Percentiles rank a stretch among this genome's conserved stretches.
Evolutionary conservation across 1,284 basidiomycete genomes (phyloP).

Genomic region (Ustilago cynodontis): DNA sequence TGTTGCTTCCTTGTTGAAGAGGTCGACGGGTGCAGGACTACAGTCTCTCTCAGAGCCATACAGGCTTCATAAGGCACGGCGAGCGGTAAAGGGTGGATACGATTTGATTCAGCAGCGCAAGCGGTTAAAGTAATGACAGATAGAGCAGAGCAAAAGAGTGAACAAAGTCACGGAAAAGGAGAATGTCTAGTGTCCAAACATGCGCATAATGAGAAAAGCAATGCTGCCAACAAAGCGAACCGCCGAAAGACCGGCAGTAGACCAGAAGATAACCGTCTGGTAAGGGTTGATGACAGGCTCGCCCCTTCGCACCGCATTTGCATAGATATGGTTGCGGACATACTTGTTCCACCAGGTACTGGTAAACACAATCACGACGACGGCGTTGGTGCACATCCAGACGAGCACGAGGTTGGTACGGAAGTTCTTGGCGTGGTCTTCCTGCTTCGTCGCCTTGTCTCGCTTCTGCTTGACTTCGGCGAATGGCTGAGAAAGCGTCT

Average conservation of each 20-base stretch:
- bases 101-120: background rate
- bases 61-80: too few relatives aligned
- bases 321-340: constrained; percentile 41
- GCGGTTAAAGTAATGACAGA: background rate
- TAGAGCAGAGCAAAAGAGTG: background rate
- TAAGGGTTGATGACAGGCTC: constrained; percentile 50
- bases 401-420: constrained; percentile 90
- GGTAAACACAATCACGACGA: constrained; percentile 60
- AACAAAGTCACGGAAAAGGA: background rate
- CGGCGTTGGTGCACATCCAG: constrained; percentile 74
- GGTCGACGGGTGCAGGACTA: too few relatives aligned
- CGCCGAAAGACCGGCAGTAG: constrained; percentile 52
- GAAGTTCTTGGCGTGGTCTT: constrained; percentile 75
- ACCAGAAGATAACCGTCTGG: constrained; percentile 50
- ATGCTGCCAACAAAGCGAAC: constrained; percentile 51
- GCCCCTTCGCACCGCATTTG: constrained; percentile 23
- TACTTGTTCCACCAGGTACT: constrained; percentile 51
- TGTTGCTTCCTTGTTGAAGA: too few relatives aligned
- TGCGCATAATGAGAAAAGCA: constrained; percentile 45
- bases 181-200: constrained; percentile 47
- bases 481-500: constrained; percentile 55
- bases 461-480: constrained; percentile 42
- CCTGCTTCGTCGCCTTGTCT: constrained; percentile 60
- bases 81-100: too few relatives aligned
- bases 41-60: too few relatives aligned